phyloP scores from a whole-genome alignment of 2,329 filamentous ascomycete genomes.

The Neopestalotiopsis rosae region DNA sequence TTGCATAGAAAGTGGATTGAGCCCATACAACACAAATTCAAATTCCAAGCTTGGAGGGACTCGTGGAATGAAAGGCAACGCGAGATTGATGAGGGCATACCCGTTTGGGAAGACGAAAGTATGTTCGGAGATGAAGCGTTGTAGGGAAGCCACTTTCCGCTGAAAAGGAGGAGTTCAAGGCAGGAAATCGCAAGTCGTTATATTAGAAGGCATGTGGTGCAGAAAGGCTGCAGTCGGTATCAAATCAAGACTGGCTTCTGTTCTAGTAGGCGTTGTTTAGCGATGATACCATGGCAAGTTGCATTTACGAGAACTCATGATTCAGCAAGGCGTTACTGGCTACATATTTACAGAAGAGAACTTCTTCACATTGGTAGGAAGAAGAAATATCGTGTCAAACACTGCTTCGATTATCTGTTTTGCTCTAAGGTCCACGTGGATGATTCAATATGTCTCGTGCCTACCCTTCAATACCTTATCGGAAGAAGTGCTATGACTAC shows the following conservation, averaged over 20 bases:
- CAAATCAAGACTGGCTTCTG: not conserved
- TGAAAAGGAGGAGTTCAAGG: not conserved
- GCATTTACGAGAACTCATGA: not conserved
- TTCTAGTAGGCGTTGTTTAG: not conserved
- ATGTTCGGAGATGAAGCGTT: slow-evolving; percentile 38
- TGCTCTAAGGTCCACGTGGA: no score
- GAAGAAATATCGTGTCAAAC: not conserved
- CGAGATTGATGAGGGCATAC: slow-evolving; percentile 46
- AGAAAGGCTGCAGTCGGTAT: not conserved
- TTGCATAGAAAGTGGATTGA: slow-evolving; percentile 43
- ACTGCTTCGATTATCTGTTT: not conserved
- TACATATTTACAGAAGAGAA: not conserved
- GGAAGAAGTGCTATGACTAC: no score
- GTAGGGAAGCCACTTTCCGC: not conserved
- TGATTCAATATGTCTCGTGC: no score
- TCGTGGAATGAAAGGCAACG: slow-evolving; percentile 46
- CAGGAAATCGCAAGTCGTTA: not conserved
- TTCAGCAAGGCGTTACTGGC: slow-evolving; percentile 13
- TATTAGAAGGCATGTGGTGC: not conserved
- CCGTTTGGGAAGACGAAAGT: slow-evolving; percentile 39
- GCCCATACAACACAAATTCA: slow-evolving; percentile 46
- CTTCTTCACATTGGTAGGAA: not conserved
- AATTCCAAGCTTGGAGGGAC: slow-evolving; percentile 51
- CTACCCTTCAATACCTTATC: no score
- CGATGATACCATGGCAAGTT: slow-evolving; percentile 9